A percentile compares a stretch with the other conserved stretches of the same genome.
Conservation (phyloP, 495 filamentous ascomycete species). For the Copromyces sp. region DNA sequence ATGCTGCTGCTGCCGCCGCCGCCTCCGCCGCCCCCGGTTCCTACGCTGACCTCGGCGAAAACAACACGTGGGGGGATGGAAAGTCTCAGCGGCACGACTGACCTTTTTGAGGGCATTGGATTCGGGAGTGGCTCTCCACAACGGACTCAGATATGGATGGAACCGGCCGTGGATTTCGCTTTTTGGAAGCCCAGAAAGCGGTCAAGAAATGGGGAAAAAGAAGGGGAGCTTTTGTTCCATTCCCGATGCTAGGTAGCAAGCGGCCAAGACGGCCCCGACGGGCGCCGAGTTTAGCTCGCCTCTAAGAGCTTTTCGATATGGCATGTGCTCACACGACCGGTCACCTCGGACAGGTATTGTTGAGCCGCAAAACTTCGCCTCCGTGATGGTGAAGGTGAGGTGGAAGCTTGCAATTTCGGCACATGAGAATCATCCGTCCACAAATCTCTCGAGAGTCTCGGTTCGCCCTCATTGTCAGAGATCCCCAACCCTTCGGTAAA, state of each 20-base stretch:
- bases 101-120: neutral
- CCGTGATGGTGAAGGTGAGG: neutral
- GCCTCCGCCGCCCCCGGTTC: neutral
- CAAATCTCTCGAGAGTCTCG: neutral
- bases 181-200: neutral
- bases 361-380: neutral
- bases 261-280: neutral
- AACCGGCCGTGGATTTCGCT: neutral
- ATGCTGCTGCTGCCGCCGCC: too few species aligned
- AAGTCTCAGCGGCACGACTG: neutral
- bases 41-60: neutral
- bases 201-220: neutral
- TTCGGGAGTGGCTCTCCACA: neutral
- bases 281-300: neutral
- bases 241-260: neutral
- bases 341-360: neutral
- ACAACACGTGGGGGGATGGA: neutral
- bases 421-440: neutral
- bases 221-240: neutral
- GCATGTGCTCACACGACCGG: neutral
- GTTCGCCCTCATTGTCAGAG: neutral
- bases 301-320: neutral
- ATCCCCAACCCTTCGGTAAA: neutral
- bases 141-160: neutral
- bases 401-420: neutral